Percentiles rank a stretch among this genome's conserved stretches.
Evolutionary conservation across 2,329 filamentous ascomycete species (phyloP).

Genomic region (Kalaharituber pfeilii): DNA sequence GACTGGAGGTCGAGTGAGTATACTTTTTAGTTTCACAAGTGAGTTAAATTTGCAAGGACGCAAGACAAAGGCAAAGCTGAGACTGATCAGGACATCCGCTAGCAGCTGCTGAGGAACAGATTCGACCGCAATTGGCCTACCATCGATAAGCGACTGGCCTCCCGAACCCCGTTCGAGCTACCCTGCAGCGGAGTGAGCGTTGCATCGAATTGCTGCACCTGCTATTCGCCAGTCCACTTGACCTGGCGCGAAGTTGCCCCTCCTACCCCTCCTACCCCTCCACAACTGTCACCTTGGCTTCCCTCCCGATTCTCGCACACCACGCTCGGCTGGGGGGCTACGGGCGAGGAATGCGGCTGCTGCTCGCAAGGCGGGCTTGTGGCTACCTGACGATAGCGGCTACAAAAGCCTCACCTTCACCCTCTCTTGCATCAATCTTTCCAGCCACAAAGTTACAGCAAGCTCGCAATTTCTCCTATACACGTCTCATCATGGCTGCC

Average conservation of each 20-base stretch:
- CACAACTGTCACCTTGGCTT: background rate
- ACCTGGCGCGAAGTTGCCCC: background rate
- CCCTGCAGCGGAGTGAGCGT: background rate
- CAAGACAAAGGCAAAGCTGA: no score
- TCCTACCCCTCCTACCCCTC: background rate
- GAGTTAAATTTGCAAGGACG: no score
- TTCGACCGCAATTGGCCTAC: no score
- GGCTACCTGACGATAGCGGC: background rate
- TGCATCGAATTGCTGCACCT: background rate
- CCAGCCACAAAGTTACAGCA: background rate
- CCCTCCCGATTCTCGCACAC: background rate
- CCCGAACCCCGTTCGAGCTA: no score
- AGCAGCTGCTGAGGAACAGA: no score
- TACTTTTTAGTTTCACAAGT: no score
- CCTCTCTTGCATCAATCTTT: background rate
- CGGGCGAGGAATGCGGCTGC: background rate
- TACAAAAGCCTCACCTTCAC: constrained; percentile 1
- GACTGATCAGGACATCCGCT: no score
- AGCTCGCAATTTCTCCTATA: background rate
- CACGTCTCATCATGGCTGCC: constrained; percentile 48
- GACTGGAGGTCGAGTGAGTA: no score
- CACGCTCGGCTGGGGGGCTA: background rate
- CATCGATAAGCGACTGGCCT: no score
- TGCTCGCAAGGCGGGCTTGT: background rate
- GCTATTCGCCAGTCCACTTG: background rate